A percentile compares a stretch with the other conserved stretches of the same genome.
These are phyloP conservation scores for Samsoniella hepiali DNA, from an alignment of 2,329 filamentous ascomycete species.

Conservation along the genomic window DNA sequence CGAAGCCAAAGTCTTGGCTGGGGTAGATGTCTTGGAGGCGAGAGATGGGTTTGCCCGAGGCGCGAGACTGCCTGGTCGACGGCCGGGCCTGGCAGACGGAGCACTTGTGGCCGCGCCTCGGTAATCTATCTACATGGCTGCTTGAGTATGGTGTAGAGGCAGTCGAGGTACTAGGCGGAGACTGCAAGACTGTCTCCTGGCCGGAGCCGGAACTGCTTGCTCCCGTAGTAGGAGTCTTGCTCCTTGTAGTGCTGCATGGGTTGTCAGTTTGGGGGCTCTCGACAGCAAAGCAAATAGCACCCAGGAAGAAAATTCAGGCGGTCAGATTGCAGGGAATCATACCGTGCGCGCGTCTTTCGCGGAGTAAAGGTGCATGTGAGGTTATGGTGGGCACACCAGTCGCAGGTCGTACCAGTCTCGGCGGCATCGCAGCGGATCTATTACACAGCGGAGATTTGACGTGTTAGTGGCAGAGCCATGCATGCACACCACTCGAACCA, in stretches of 20 bases:
- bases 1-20: slow-evolving; percentile 44
- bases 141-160: slow-evolving; percentile 7
- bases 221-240: background rate
- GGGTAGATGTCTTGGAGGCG: slow-evolving; percentile 37
- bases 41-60: slow-evolving; percentile 33
- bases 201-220: background rate
- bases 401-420: slow-evolving; percentile 37
- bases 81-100: slow-evolving; percentile 15
- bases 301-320: no score
- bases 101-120: slow-evolving; percentile 3
- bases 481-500: background rate
- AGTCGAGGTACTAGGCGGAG: background rate
- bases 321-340: background rate
- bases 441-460: slow-evolving; percentile 10
- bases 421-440: slow-evolving; percentile 50
- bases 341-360: slow-evolving; percentile 20
- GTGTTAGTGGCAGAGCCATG: slow-evolving; percentile 14
- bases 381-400: slow-evolving; percentile 49
- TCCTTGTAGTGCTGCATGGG: background rate
- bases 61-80: slow-evolving; percentile 5
- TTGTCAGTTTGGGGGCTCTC: background rate
- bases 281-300: background rate
- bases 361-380: slow-evolving; percentile 44
- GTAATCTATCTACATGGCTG: background rate
- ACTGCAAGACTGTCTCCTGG: background rate